Evolutionary conservation across 306 rosid species (phyloP).

Genomic region (Cucurbita moschata): DNA sequence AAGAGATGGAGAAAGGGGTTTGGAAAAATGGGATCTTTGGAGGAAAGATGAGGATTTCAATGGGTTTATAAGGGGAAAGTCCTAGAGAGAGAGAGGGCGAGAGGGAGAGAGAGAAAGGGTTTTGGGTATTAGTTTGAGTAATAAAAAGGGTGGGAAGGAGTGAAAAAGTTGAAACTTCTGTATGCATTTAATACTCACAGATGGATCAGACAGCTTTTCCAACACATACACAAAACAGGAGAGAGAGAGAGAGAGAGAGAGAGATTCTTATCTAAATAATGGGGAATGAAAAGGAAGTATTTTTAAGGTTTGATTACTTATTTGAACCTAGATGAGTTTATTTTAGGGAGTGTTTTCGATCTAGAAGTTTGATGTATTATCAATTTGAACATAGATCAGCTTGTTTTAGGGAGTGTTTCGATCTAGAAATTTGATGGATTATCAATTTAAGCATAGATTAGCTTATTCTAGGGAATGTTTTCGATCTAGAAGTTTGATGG

Average conservation of each 20-base stretch:
- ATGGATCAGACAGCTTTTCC: slow-evolving; percentile 21
- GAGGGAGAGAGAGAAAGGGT: neutral
- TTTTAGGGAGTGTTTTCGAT: too few relatives aligned
- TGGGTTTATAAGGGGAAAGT: slow-evolving; percentile 11
- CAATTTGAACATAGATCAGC: too few relatives aligned
- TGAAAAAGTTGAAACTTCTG: slow-evolving; percentile 36
- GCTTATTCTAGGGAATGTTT: too few relatives aligned
- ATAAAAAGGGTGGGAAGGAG: slow-evolving; percentile 16
- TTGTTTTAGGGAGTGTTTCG: too few relatives aligned
- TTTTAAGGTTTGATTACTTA: too few relatives aligned
- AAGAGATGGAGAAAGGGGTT: slow-evolving; percentile 13
- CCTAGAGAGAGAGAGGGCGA: slow-evolving; percentile 12
- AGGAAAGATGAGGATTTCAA: neutral
- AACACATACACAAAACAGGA: slow-evolving; percentile 6
- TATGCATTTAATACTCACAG: slow-evolving; percentile 39
- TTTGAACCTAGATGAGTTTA: too few relatives aligned
- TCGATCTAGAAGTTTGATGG: too few relatives aligned
- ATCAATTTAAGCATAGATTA: too few relatives aligned
- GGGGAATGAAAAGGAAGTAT: neutral
- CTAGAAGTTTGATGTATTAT: too few relatives aligned
- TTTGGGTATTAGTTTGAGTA: neutral
- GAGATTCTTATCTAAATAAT: neutral
- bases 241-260: neutral
- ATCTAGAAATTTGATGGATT: too few relatives aligned
- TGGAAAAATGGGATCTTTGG: neutral